Evolutionary conservation across 768 basidiomycete genomes (phyloP).

Genomic region (Mycena pura): DNA sequence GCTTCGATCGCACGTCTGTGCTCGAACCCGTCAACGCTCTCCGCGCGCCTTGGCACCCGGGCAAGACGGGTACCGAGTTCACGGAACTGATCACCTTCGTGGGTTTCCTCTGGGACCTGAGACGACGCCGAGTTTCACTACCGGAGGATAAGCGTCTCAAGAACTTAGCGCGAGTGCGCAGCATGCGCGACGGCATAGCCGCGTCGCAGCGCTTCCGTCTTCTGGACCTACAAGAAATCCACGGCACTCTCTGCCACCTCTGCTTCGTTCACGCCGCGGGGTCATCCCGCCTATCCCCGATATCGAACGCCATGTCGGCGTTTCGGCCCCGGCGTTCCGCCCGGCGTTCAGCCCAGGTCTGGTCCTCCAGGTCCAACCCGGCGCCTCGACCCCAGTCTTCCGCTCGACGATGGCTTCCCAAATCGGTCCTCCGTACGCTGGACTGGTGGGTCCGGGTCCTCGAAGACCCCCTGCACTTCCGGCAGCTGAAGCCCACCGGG

Average conservation of each 20-base stretch:
- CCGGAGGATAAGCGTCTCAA: slow-evolving; percentile 34
- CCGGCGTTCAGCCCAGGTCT: no score
- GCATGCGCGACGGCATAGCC: neutral
- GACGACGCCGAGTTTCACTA: slow-evolving; percentile 27
- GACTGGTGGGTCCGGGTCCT: no score
- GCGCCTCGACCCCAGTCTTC: no score
- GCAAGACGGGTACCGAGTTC: slow-evolving; percentile 29
- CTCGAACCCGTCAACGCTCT: slow-evolving; percentile 20
- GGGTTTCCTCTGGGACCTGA: slow-evolving; percentile 39
- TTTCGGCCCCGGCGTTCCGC: no score
- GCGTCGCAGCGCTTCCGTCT: neutral
- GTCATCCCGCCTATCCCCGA: neutral
- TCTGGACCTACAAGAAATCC: neutral
- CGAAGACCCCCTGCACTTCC: no score
- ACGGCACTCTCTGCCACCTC: neutral
- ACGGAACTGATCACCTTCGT: slow-evolving; percentile 24
- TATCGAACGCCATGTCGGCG: neutral
- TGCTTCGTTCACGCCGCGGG: neutral
- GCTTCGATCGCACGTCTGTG: neutral
- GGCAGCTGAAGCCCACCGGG: no score
- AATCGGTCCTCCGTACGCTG: no score
- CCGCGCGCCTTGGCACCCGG: slow-evolving; percentile 33
- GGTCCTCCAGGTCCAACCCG: no score
- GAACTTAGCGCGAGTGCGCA: slow-evolving; percentile 15
- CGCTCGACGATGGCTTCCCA: no score